phyloP scores from a whole-genome alignment of 2,329 filamentous ascomycete species.

The Trichoderma oligosporum region DNA sequence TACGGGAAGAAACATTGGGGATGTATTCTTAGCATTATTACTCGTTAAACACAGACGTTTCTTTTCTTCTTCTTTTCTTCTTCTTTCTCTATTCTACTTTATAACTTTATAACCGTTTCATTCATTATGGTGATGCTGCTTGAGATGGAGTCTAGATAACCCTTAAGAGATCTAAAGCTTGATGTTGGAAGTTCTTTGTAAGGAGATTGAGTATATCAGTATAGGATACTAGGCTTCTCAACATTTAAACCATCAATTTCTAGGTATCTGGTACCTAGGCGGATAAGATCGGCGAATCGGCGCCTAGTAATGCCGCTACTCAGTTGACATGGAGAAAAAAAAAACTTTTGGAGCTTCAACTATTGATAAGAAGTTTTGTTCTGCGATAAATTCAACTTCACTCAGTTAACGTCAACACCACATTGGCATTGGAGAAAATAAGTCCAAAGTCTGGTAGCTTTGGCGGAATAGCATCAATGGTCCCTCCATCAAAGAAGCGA shows the following conservation, averaged over 20 bases:
- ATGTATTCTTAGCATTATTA: constrained; percentile 17
- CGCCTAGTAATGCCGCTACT: constrained; percentile 9
- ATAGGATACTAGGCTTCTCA: neutral
- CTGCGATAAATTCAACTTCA: neutral
- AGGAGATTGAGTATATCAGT: neutral
- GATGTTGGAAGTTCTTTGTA: neutral
- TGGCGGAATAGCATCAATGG: constrained; percentile 28
- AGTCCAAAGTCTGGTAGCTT: neutral
- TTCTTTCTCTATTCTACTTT: neutral
- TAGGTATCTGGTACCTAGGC: neutral
- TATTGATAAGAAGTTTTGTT: neutral
- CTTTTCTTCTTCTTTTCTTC: neutral
- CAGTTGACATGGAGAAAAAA: constrained; percentile 13
- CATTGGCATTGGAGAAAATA: neutral
- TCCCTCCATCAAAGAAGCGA: constrained; percentile 36
- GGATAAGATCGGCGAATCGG: constrained; percentile 5
- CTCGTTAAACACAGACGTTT: constrained; percentile 1
- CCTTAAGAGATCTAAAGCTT: too few species aligned
- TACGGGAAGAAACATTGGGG: constrained; percentile 3
- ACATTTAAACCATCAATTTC: too few species aligned
- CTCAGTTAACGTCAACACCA: neutral
- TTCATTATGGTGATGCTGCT: neutral
- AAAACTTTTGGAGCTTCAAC: constrained; percentile 12
- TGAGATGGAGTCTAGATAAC: too few species aligned
- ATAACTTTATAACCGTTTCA: neutral